Evolutionary conservation across 2,329 filamentous ascomycete species (phyloP), one percentile per base, ranked within the genome.

Genomic region (Trichophyton mentagrophytes): DNA sequence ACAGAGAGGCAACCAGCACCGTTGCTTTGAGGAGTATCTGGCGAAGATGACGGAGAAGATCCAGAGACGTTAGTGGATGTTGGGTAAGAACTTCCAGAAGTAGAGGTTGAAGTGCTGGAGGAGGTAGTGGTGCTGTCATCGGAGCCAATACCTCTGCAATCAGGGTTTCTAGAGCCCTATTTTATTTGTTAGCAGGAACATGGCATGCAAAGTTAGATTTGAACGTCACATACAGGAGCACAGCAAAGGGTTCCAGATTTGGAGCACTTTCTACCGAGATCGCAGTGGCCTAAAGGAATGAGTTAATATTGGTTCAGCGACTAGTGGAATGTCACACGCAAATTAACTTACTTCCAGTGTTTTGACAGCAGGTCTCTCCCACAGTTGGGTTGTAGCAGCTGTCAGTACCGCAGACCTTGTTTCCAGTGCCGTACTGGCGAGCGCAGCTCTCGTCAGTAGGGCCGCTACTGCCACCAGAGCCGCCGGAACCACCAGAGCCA

Each of bases 291-390:
- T 57, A 53, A n/a, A 57, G 30, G 17, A 27, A 44, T n/a, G 3
- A 15, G 22, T 57, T 40, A 44, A n/a, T 40, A 27, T 17, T 22
- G 9, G 20, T 42, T 44, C 33, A 13, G 20, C 2, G 4, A 38
- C 3, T 33, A 57, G 15, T 36, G 22, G 13, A 1, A 38, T 38
- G 22, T 20, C 11, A 38, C 4, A 20, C 6, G 4, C 5, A 11
- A n/a, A n/a, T 40, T 13, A 15, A 57, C 55, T 57, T 57, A 57
- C 55, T 44, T 11, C 55, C 55, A 9, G 49, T 53, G 49, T 57
- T 44, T 5, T 30, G 8, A 15, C 55, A 57, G 55, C 55, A 57
- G 30, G 40, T 44, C 38, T 57, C 55, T 57, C 55, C 55, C 11
- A 17, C 55, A 20, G 33, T 30, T 27, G 55, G 55, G 17, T 57